Base-by-base conservation (phyloP, 83 land plant genomes). In the Thuja plicata region DNA sequence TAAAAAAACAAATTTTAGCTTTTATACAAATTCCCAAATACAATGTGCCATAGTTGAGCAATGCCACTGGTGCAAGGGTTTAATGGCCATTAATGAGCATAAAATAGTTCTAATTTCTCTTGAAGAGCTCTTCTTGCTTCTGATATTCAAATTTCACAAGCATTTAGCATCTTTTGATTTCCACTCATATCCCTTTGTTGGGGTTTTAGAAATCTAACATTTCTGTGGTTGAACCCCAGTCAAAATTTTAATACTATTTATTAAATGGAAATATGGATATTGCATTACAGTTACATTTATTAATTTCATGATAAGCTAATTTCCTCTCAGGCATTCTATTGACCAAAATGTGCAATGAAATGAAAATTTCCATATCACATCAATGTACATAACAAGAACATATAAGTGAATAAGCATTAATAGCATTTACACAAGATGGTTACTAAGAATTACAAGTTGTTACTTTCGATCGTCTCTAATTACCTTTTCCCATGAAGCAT, bases 401-500 rank as follows among this genome's bases (percentile, higher is more conserved):
- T 34, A 77, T 34, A 77, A 11, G 11, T 10, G 41, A 74, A 34
- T 16, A 16, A 43, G 2, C 82, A 78, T 15, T 0, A 38, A 41
- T 5, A 43, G 2, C 82, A 78, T 15, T 0, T 17, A 41, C 21
- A 78, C 24, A 17, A 78, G 82, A 38, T 34, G 79, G 43, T 3
- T 78, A 5, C 82, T 78, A 15, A 78, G 82, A 78, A 74, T 32
- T 41, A 17, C 40, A 38, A 78, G 8, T 38, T 78, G 82, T 38
- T 78, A 78, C 17, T 78, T 40, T 38, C 17, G n/a, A 17, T 78
- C 19, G 6, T 38, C 43, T 16, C 82, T 35, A 17, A 1, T 78
- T 78, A 38, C 82, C 82, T 78, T 78, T 19, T 78, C 27, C 46
- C 82, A 38, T 40, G 82, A 78, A 78, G 82, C 38, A 78, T 78